These are phyloP conservation scores for Geotrichum macrosporum DNA, from an alignment of 1,139 yeast species.

Conservation along the genomic window DNA sequence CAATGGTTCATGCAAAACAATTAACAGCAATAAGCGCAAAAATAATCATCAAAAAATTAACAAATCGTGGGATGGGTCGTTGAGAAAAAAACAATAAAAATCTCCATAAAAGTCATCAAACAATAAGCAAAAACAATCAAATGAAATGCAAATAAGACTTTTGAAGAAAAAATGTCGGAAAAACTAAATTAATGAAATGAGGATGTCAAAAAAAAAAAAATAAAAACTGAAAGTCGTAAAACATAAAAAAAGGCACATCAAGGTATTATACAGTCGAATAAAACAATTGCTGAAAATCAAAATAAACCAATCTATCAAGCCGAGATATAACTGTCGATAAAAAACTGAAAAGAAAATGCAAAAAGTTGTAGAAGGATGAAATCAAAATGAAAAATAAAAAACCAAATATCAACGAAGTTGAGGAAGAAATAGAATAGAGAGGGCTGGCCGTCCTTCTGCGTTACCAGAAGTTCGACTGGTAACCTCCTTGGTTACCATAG, in stretches of 20 bases:
- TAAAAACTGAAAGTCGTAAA: slow-evolving; percentile 9
- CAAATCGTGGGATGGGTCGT: slow-evolving; percentile 1
- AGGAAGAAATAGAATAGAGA: slow-evolving; percentile 15
- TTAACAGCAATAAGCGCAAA: no score
- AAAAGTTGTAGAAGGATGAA: slow-evolving; percentile 10
- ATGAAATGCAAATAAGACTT: slow-evolving; percentile 12
- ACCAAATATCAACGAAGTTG: slow-evolving; percentile 8
- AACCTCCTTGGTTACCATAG: slow-evolving; percentile 27
- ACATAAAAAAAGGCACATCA: slow-evolving; percentile 8
- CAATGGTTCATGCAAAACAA: slow-evolving; percentile 19
- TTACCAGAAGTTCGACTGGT: slow-evolving; percentile 21
- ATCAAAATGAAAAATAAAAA: slow-evolving; percentile 2
- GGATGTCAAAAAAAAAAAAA: slow-evolving; percentile 8
- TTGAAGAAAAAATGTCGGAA: slow-evolving; percentile 6
- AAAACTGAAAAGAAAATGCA: slow-evolving; percentile 9
- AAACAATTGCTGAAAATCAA: neutral
- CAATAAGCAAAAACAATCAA: neutral
- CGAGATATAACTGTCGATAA: slow-evolving; percentile 12
- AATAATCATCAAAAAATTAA: slow-evolving; percentile 1
- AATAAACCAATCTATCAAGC: slow-evolving; percentile 11
- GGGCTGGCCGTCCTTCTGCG: slow-evolving; percentile 1
- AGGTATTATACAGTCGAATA: slow-evolving; percentile 1
- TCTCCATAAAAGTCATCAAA: slow-evolving; percentile 7
- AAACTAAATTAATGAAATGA: slow-evolving; percentile 5
- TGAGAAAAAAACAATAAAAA: slow-evolving; percentile 14